Base-by-base conservation (phyloP, 1,139 yeast species). In the Yamadazyma membranifaciens region DNA sequence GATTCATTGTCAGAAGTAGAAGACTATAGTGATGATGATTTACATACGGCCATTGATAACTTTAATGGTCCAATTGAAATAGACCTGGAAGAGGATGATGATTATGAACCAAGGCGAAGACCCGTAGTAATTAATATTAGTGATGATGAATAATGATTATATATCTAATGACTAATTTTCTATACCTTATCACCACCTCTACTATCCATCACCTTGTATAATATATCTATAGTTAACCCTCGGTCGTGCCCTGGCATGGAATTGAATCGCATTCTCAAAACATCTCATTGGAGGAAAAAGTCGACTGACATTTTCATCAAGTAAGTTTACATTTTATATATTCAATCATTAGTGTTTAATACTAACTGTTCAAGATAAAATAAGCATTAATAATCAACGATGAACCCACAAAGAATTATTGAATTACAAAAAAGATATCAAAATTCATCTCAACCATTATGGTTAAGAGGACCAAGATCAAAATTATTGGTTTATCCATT, bases 401-500 rank as follows among this genome's bases (percentile, higher is more conserved):
- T 76, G 81, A 67, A 78, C 59, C 78, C 78, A 60, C 80, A 73
- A 75, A 81, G 78, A 74, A 80, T 85, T 61, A 83, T 84, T 56
- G 78, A 81, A 62, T 71, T 83, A 65, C 94, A 85, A 75, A 83
- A 77, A 69, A 69, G 78, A 55, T 85, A 81, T 76, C 94, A 85
- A 71, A 61, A 69, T 55, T 76, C 91, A 50, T 68, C 75, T 60
- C 80, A 83, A 69, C 85, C 83, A 59, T 75, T 85, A 63, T 84
- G 87, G 88, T 71, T 81, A 75, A 81, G 83, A 76, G 76, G 76
- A 36, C 63, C 72, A 51, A 82, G 91, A 70, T 81, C 96, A 54
- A 87, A 87, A 72, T 70, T 78, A 60, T 70, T 84, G 64, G 78
- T 89, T 55, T 87, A 85, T 71, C 97, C 97, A 64, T 91, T 84